Evolutionary conservation across 2,329 filamentous ascomycete genomes (phyloP).

Genomic region (Iodosphaeria phyllophila): DNA sequence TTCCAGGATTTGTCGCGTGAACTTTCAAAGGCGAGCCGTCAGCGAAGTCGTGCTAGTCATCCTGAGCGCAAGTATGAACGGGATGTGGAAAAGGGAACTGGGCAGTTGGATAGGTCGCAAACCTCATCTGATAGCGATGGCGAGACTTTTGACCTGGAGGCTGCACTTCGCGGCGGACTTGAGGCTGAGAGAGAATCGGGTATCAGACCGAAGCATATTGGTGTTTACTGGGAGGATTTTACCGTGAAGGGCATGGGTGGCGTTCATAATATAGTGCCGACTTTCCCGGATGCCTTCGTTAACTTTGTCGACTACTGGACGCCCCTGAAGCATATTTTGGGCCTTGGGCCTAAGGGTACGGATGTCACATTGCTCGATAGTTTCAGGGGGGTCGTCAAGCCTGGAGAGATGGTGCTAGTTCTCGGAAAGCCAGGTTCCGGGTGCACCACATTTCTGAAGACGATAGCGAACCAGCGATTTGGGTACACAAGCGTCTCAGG

Average conservation of each 20-base stretch:
- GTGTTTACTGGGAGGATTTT: constrained; percentile 60
- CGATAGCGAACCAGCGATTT: constrained; percentile 45
- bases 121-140: constrained; percentile 24
- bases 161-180: constrained; percentile 50
- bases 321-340: constrained; percentile 43
- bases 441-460: constrained; percentile 51
- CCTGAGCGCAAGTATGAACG: constrained; percentile 13
- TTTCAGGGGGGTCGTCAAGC: constrained; percentile 53
- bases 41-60: constrained; percentile 28
- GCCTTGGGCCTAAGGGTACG: constrained; percentile 44
- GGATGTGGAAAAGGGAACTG: constrained; percentile 39
- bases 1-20: constrained; percentile 49
- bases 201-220: constrained; percentile 64
- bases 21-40: constrained; percentile 39
- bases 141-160: constrained; percentile 58
- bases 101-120: constrained; percentile 14
- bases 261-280: constrained; percentile 50
- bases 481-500: constrained; percentile 39
- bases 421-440: constrained; percentile 59
- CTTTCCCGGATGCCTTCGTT: constrained; percentile 61
- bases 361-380: constrained; percentile 58
- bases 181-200: constrained; percentile 57
- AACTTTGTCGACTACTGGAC: constrained; percentile 59
- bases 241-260: constrained; percentile 62
- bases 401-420: constrained; percentile 79